Percentiles rank a stretch among this genome's conserved stretches.
phyloP scores from a whole-genome alignment of 2,329 filamentous ascomycete species.

The Pestalotiopsis sp. region DNA sequence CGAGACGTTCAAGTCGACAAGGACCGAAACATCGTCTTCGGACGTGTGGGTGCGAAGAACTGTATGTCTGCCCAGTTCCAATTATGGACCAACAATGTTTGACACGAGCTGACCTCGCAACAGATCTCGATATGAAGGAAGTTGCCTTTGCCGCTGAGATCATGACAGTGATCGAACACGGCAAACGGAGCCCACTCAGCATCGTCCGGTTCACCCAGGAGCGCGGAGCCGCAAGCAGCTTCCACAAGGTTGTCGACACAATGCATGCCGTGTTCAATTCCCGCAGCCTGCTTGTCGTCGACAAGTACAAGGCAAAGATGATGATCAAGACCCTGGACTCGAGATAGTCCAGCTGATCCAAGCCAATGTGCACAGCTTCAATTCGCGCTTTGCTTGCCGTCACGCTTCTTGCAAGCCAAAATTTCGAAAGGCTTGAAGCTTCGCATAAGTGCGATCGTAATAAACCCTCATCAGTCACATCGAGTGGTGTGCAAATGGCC shows the following conservation, averaged over 20 bases:
- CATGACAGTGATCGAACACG: conserved; percentile 86
- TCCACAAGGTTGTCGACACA: conserved; percentile 79
- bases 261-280: conserved; percentile 68
- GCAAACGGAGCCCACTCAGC: conserved; percentile 72
- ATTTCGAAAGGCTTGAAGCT: background rate
- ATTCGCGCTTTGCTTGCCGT: background rate
- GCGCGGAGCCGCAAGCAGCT: conserved; percentile 86
- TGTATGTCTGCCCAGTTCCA: conserved; percentile 53
- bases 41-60: conserved; percentile 73
- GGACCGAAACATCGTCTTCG: conserved; percentile 76
- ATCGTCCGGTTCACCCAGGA: conserved; percentile 87
- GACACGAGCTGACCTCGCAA: conserved; percentile 20
- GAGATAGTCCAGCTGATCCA: conserved; percentile 26
- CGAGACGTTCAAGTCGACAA: conserved; percentile 78
- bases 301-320: conserved; percentile 66
- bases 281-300: conserved; percentile 67
- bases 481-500: background rate
- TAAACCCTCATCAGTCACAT: background rate
- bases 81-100: conserved; percentile 6
- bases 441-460: background rate
- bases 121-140: conserved; percentile 79
- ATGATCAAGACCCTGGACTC: conserved; percentile 69
- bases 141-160: conserved; percentile 87
- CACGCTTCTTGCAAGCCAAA: background rate
- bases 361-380: background rate